These are phyloP conservation scores for Colletotrichum sp. DNA, from an alignment of 2,329 filamentous ascomycete genomes.

Conservation along the genomic window DNA sequence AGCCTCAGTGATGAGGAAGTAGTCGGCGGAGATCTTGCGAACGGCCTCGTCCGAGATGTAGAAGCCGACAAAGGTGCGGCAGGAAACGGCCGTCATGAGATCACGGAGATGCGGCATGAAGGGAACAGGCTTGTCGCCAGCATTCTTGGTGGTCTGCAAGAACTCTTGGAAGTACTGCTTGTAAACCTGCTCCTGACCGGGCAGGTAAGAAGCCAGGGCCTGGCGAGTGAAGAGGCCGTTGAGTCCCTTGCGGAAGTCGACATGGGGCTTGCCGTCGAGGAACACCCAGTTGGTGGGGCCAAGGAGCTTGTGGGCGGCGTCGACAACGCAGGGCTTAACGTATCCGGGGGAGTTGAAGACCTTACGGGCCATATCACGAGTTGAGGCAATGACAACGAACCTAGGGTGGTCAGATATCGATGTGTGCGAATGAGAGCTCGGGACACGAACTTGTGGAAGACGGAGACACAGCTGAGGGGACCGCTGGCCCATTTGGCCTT, in stretches of 20 bases:
- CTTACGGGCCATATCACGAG: constrained; percentile 93
- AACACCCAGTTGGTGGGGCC: constrained; percentile 96
- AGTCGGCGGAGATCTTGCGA: constrained; percentile 95
- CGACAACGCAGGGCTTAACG: constrained; percentile 96
- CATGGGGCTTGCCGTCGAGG: constrained; percentile 91
- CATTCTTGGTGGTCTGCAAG: constrained; percentile 74
- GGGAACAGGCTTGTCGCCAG: constrained; percentile 74
- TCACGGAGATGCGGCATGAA: constrained; percentile 96
- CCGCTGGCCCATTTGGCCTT: constrained; percentile 91
- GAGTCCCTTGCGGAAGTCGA: constrained; percentile 96
- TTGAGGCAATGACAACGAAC: constrained; percentile 96
- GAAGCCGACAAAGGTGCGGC: constrained; percentile 95
- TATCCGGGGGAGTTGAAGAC: constrained; percentile 93
- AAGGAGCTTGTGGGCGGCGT: constrained; percentile 91
- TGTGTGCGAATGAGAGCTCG: not conserved
- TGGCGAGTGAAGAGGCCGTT: constrained; percentile 93
- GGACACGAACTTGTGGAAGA: constrained; percentile 85
- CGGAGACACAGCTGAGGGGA: constrained; percentile 92
- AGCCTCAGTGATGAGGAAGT: constrained; percentile 94
- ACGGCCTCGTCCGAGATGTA: constrained; percentile 91
- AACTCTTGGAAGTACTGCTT: constrained; percentile 84
- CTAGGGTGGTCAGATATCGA: constrained; percentile 46
- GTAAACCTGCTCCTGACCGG: constrained; percentile 91
- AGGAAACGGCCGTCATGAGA: constrained; percentile 92
- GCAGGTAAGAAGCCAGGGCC: constrained; percentile 86